Conservation (phyloP, 495 filamentous ascomycete genomes). For the Podospora fimiseda region DNA sequence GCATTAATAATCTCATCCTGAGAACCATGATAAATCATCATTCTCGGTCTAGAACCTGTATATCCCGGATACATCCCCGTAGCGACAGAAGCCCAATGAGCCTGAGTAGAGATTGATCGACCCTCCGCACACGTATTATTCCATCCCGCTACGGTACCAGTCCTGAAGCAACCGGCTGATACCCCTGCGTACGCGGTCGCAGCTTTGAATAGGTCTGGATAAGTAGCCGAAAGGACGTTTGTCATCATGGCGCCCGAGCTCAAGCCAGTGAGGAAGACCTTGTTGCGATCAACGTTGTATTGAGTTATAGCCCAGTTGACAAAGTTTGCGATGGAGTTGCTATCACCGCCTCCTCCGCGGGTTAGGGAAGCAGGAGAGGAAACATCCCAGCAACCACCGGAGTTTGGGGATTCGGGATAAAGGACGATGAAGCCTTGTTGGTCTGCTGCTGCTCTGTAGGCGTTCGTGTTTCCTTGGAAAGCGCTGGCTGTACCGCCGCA, state of each 20-base stretch:
- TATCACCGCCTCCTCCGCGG: conserved; percentile 54
- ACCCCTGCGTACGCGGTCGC: conserved; percentile 54
- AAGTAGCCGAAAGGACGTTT: conserved; percentile 53
- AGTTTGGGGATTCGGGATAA: conserved; percentile 45
- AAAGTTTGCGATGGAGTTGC: conserved; percentile 56
- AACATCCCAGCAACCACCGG: conserved; percentile 56
- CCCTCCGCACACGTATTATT: conserved; percentile 40
- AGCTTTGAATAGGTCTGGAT: conserved; percentile 51
- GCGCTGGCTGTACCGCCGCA: conserved; percentile 47
- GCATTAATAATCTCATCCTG: conserved; percentile 38
- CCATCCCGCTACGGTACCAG: conserved; percentile 40
- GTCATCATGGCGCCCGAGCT: conserved; percentile 47
- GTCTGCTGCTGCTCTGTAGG: conserved; percentile 45
- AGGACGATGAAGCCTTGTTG: conserved; percentile 52
- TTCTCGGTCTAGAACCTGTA: conserved; percentile 46
- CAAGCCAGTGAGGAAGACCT: conserved; percentile 47
- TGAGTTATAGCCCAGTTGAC: conserved; percentile 44
- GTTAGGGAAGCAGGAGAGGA: conserved; percentile 46
- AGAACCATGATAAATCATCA: conserved; percentile 52
- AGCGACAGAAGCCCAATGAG: conserved; percentile 40
- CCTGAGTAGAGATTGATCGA: conserved; percentile 30
- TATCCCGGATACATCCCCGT: conserved; percentile 43
- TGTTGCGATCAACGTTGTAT: conserved; percentile 43
- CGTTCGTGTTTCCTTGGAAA: conserved; percentile 40
- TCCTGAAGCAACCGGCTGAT: conserved; percentile 53